Conservation (phyloP, 148 eudicot species). For the Vaccinium myrtillus region DNA sequence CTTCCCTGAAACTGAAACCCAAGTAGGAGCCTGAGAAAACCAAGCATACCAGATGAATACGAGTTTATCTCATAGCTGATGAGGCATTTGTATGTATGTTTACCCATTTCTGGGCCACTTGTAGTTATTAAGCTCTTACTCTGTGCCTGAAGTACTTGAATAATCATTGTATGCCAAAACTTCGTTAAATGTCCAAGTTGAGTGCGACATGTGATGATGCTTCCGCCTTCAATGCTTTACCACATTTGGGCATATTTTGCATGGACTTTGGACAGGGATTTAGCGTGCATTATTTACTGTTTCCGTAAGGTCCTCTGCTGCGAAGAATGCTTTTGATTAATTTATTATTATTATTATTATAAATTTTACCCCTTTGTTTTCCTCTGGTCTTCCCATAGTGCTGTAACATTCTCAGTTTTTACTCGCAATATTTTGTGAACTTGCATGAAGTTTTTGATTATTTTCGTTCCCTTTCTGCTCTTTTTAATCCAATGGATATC, state of each 20-base stretch:
- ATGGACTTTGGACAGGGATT: not conserved
- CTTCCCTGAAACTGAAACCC: slow-evolving; percentile 67
- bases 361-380: not conserved
- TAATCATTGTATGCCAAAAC: not conserved
- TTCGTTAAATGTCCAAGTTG: not conserved
- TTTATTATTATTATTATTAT: not conserved
- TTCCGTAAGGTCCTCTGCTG: not conserved
- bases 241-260: not conserved
- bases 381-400: too few species aligned
- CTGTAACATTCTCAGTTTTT: too few species aligned
- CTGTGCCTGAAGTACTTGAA: slow-evolving; percentile 7
- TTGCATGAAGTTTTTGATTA: too few species aligned
- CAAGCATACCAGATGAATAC: not conserved
- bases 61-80: not conserved
- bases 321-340: not conserved
- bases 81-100: not conserved
- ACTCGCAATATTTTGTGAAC: too few species aligned
- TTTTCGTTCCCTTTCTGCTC: too few species aligned
- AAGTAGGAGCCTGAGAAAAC: slow-evolving; percentile 23
- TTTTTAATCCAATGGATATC: too few species aligned
- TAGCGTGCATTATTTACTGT: not conserved
- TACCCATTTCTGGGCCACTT: not conserved
- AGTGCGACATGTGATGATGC: not conserved
- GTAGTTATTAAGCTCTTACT: not conserved
- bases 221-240: not conserved